Evolutionary conservation across 257 asterid genomes (phyloP).

Genomic region (Solanum arcanum): DNA sequence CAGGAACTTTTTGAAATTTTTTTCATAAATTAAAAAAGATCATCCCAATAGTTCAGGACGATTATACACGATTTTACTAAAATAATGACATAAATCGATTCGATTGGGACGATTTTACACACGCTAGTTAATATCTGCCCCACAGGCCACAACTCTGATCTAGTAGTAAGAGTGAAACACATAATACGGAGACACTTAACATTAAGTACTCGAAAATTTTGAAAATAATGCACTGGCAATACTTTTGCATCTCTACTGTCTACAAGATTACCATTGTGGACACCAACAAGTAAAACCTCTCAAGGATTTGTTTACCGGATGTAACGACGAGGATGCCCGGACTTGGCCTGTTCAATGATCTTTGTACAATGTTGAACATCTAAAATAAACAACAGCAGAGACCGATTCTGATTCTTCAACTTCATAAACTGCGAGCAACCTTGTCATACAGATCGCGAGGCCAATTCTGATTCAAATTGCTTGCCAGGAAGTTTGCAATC

Average conservation of each 20-base stretch:
- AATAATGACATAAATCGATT: no score
- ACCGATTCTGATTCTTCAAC: not conserved
- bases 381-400: not conserved
- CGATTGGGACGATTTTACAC: no score
- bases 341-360: not conserved
- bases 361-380: not conserved
- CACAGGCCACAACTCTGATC: not conserved
- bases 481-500: constrained; percentile 91
- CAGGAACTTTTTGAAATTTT: no score
- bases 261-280: not conserved
- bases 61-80: no score
- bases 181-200: not conserved
- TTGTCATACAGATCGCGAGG: constrained; percentile 87
- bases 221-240: not conserved
- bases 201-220: not conserved
- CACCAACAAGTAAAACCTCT: not conserved
- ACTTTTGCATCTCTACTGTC: not conserved
- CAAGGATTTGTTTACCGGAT: not conserved
- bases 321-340: not conserved
- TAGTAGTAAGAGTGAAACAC: not conserved
- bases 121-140: not conserved
- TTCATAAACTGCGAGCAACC: constrained; percentile 75
- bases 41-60: no score
- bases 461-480: constrained; percentile 75
- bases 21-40: no score